These are phyloP conservation scores for Massarina eburnea DNA, from an alignment of 2,329 filamentous ascomycete species.

Conservation along the genomic window DNA sequence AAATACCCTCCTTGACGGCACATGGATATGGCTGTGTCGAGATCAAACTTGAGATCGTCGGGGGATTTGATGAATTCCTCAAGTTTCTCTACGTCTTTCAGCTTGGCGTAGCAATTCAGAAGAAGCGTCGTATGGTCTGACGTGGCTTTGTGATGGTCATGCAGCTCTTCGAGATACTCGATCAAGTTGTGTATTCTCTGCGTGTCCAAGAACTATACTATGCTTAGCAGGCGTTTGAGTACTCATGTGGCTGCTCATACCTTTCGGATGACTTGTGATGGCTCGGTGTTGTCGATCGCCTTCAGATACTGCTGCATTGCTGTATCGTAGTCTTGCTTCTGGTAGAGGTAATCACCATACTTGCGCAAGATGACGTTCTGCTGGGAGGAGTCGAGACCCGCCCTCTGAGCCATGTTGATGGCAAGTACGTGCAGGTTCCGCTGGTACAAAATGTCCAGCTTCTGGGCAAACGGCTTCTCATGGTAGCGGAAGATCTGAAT, in stretches of 20 bases:
- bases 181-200: constrained; percentile 98
- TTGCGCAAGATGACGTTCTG: constrained; percentile 90
- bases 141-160: constrained; percentile 90
- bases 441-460: constrained; percentile 90
- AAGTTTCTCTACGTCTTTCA: constrained; percentile 95
- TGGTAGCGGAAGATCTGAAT: constrained; percentile 80
- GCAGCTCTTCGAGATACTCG: constrained; percentile 92
- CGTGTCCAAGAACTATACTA: constrained; percentile 79
- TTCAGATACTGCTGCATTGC: constrained; percentile 99
- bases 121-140: constrained; percentile 93
- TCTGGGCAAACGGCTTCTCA: constrained; percentile 86
- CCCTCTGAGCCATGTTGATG: constrained; percentile 89
- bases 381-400: constrained; percentile 75
- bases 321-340: constrained; percentile 92
- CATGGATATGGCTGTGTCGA: constrained; percentile 97
- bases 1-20: constrained; percentile 96
- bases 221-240: constrained; percentile 10
- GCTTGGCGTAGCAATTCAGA: constrained; percentile 94
- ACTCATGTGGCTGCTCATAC: constrained; percentile 47
- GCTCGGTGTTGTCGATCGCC: constrained; percentile 93
- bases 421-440: constrained; percentile 89
- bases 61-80: constrained; percentile 97
- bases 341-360: constrained; percentile 92
- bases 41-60: constrained; percentile 92
- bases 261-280: constrained; percentile 93